Evolutionary conservation across 345 rosid species (phyloP), one percentile per base, ranked within the genome.

Genomic region (Arabis alpina): DNA sequence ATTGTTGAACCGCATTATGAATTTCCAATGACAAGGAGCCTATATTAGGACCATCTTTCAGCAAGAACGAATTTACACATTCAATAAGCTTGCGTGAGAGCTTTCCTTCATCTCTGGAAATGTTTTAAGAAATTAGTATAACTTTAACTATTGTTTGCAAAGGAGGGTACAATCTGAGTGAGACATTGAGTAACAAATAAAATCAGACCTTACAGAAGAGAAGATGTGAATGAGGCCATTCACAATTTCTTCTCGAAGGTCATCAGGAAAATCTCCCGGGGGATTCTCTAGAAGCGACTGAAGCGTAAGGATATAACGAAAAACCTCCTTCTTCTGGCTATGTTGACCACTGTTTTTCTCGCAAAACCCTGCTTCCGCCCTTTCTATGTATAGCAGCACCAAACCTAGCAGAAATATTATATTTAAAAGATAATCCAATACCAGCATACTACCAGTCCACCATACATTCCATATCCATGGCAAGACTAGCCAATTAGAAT

Each of bases 61-160:
- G 80, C 85, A 93, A 82, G 78, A 78, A 85, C 3, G 79, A 78
- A 67, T 93, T 93, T 40, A 89, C 62, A 70, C 98, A 91, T 80
- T 91, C 97, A 15, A 93, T 75, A 77, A 93, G 92, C 81, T 91
- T 93, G 69, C 94, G 92, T 68, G 94, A 84, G 41, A 85, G 80
- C 83, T 89, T 91, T n/a, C 93, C 91, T 78, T 93, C 98, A 71
- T 91, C 97, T 85, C 96, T 91, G 76, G 75, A 81, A 59, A 81
- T 23, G 52, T 49, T 67, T 61, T 48, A 75, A 68, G 15, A 48
- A 57, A 69, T 62, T 55, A 65, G 65, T 60, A 56, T 9, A 68
- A 64, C 32, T 52, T 67, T 15, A 53, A 45, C 6, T 53, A 54
- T 40, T 54, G 62, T 25, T 59, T 19, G 52, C 34, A 72, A 43